Evolutionary conservation across 805 yeast species (phyloP), one percentile per base, ranked within the genome.

Genomic region (Saturnispora hagleri): DNA sequence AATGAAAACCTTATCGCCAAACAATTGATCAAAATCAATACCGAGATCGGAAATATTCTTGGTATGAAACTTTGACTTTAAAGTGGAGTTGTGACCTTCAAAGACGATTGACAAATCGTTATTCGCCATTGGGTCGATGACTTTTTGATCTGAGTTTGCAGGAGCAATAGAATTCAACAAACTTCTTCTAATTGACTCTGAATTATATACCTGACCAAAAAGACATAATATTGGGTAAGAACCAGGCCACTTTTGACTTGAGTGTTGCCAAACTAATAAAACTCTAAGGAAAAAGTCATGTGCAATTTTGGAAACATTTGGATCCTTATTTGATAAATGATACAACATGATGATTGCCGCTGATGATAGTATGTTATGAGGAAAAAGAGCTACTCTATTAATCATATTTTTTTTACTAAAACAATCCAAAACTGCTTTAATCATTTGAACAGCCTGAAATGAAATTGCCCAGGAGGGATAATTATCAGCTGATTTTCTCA

Each of bases 391-490:
- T n/a, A 55, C 57, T 40, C 57, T 55, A 5, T 47, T 33, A n/a
- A 62, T 60, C 80, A 81, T 33, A 79, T 81, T 58, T 73, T 74
- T 84, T 43, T 74, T 76, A 31, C 73, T 64, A 54, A 85, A 58
- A 51, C 76, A 79, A 49, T 81, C 82, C 35, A 79, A 69, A 50
- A 85, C 82, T 47, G 79, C 72, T 12, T 84, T 76, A 53, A 86
- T 81, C 81, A 84, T 82, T 59, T 86, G 79, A 1, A 89, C 86
- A 1, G 91, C 88, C 65, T 84, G 89, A 70, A 86, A 86, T 2
- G 89, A 84, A 48, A 86, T 84, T 4, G 89, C 86, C 85, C 88
- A 81, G 3, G 86, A 79, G 3, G 89, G 88, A 45, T 62, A 62
- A 17, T 48, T 46, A 41, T 62, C 60, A 0, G 59, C 57, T 35